Evolutionary conservation across 768 basidiomycete species (phyloP).

Genomic region (Lentinula aciculospora): DNA sequence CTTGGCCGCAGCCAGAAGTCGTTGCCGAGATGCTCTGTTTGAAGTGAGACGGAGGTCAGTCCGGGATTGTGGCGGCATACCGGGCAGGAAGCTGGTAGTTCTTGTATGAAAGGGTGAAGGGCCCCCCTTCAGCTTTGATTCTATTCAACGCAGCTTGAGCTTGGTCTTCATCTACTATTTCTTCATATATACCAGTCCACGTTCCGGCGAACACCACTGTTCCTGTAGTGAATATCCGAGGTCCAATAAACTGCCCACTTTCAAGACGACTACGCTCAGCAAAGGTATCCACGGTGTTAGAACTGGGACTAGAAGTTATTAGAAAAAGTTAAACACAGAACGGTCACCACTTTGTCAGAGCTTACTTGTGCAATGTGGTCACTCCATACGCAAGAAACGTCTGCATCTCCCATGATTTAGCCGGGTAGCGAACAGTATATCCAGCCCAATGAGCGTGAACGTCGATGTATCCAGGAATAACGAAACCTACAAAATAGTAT

Average conservation of each 20-base stretch:
- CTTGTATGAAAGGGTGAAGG: slow-evolving; percentile 68
- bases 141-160: slow-evolving; percentile 60
- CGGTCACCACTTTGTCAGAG: neutral
- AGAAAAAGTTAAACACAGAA: neutral
- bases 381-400: slow-evolving; percentile 74
- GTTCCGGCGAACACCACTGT: slow-evolving; percentile 57
- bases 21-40: slow-evolving; percentile 54
- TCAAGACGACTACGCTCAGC: slow-evolving; percentile 65
- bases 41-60: neutral
- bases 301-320: slow-evolving; percentile 47
- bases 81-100: slow-evolving; percentile 72
- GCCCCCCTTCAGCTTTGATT: slow-evolving; percentile 69
- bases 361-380: slow-evolving; percentile 72
- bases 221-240: slow-evolving; percentile 70
- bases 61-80: slow-evolving; percentile 24
- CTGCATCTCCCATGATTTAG: slow-evolving; percentile 69
- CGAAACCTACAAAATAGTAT: slow-evolving; percentile 36
- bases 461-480: slow-evolving; percentile 76
- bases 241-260: slow-evolving; percentile 61
- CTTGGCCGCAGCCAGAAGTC: slow-evolving; percentile 53
- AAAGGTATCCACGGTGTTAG: slow-evolving; percentile 55
- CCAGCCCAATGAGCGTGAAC: slow-evolving; percentile 74
- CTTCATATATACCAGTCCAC: slow-evolving; percentile 43
- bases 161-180: slow-evolving; percentile 55
- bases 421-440: slow-evolving; percentile 44